Conservation (phyloP, 192 early-diverging fungal genomes). For the Coemansia sp. region DNA sequence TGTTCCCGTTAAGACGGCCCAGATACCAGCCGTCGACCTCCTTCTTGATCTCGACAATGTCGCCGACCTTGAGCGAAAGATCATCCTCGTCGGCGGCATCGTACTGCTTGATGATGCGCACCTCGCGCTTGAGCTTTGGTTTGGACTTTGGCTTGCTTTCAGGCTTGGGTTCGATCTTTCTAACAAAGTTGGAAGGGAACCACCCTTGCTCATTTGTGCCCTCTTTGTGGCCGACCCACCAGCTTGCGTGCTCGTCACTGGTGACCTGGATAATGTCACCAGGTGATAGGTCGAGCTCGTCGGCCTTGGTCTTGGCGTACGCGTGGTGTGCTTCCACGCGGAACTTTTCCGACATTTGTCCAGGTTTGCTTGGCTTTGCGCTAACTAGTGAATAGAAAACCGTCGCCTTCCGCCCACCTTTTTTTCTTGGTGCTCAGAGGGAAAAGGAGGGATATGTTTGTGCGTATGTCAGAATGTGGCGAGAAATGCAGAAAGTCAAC, state of each 20-base stretch:
- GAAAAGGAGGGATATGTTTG: too few species aligned
- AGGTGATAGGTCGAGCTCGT: conserved; percentile 43
- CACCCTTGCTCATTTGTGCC: conserved; percentile 39
- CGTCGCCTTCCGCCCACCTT: too few species aligned
- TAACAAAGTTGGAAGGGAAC: conserved; percentile 54
- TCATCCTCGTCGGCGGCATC: conserved; percentile 66
- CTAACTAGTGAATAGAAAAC: too few species aligned
- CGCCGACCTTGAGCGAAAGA: conserved; percentile 59
- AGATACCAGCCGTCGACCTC: conserved; percentile 67
- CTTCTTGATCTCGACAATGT: conserved; percentile 60
- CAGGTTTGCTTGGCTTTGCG: not conserved
- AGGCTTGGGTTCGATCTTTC: conserved; percentile 16
- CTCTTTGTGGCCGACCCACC: conserved; percentile 48
- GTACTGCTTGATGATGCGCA: conserved; percentile 45
- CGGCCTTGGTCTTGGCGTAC: conserved; percentile 45
- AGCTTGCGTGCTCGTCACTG: conserved; percentile 37
- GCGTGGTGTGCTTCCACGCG: conserved; percentile 34
- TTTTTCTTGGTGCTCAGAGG: too few species aligned
- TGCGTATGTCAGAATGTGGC: too few species aligned
- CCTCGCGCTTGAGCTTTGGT: conserved; percentile 28
- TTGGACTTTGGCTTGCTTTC: conserved; percentile 12
- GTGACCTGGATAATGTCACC: conserved; percentile 37
- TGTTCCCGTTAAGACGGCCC: conserved; percentile 63
- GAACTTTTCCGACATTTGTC: conserved; percentile 42
- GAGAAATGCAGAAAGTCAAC: not conserved